Evolutionary conservation across 1,139 yeast species (phyloP).

Genomic region (Blastobotrys arbuscula): DNA sequence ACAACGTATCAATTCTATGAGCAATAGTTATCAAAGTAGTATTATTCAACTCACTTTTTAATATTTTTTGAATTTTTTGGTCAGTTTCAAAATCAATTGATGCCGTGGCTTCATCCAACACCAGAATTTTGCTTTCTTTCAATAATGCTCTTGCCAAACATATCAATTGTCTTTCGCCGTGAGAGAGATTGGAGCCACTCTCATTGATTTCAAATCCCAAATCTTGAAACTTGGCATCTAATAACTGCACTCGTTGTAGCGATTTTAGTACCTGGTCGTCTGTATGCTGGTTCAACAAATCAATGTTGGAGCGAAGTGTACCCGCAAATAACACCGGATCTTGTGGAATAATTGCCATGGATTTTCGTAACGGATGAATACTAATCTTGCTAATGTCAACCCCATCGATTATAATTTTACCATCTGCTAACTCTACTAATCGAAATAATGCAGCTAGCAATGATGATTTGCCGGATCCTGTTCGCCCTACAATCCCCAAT

Average conservation of each 20-base stretch:
- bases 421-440: constrained; percentile 48
- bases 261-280: constrained; percentile 53
- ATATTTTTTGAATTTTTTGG: constrained; percentile 58
- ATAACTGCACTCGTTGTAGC: constrained; percentile 32
- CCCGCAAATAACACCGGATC: constrained; percentile 87
- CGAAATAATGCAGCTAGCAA: constrained; percentile 60
- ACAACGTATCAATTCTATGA: constrained; percentile 65
- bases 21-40: constrained; percentile 78
- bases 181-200: constrained; percentile 67
- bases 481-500: constrained; percentile 69
- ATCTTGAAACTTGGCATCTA: constrained; percentile 27
- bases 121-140: constrained; percentile 58
- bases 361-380: constrained; percentile 48
- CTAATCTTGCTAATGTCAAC: constrained; percentile 53
- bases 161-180: constrained; percentile 72
- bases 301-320: constrained; percentile 55
- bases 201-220: constrained; percentile 62
- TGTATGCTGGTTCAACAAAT: constrained; percentile 50
- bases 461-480: constrained; percentile 74
- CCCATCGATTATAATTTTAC: constrained; percentile 52
- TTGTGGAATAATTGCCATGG: constrained; percentile 67
- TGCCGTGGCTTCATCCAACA: constrained; percentile 79
- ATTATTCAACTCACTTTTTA: constrained; percentile 51
- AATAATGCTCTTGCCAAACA: constrained; percentile 76
- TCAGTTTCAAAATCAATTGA: constrained; percentile 79